Conservation (phyloP, 1,284 basidiomycete genomes). For the Neonothopanus nambi region DNA sequence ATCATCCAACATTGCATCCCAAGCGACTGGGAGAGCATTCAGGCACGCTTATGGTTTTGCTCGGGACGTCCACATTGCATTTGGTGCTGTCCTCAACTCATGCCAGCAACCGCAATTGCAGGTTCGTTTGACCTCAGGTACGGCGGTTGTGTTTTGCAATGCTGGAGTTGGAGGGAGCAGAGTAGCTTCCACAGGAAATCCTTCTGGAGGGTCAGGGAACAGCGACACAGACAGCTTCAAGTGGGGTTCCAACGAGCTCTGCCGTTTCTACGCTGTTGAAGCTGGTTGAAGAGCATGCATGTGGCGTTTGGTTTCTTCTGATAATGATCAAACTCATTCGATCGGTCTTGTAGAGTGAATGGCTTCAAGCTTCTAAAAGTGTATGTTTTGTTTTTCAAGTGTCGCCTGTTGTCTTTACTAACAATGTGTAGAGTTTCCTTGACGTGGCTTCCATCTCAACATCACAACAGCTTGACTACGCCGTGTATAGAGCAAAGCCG, state of each 20-base stretch:
- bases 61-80: constrained; percentile 63
- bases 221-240: constrained; percentile 1
- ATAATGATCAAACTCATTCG: background rate
- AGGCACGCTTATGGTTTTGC: constrained; percentile 58
- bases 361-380: too few species aligned
- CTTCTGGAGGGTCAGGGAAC: background rate
- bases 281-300: constrained; percentile 34
- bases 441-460: too few species aligned
- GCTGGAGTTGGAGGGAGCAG: constrained; percentile 12
- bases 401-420: too few species aligned
- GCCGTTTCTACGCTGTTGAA: constrained; percentile 29
- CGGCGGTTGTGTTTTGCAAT: constrained; percentile 44
- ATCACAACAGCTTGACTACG: too few species aligned
- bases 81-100: constrained; percentile 45
- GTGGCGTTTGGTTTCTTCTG: constrained; percentile 6
- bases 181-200: constrained; percentile 9
- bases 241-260: constrained; percentile 24
- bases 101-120: constrained; percentile 10
- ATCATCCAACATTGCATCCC: constrained; percentile 37
- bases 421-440: too few species aligned
- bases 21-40: constrained; percentile 36
- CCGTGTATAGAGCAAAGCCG: too few species aligned
- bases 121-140: constrained; percentile 13
- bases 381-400: too few species aligned
- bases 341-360: constrained; percentile 43